These are phyloP conservation scores for Artemisia annua DNA, from an alignment of 129 eudicot species.

Conservation along the genomic window DNA sequence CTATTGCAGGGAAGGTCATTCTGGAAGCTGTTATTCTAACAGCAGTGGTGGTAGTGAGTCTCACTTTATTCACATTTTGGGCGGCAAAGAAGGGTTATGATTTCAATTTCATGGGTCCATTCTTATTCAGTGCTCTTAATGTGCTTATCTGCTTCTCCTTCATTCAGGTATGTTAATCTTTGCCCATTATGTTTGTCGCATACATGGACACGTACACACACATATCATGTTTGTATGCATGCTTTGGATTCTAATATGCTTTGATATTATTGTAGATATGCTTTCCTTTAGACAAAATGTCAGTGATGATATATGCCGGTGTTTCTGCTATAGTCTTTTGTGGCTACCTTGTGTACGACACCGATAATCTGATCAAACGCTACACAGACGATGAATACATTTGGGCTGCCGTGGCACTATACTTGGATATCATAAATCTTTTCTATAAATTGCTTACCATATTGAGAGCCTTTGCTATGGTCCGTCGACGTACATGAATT, in stretches of 20 bases:
- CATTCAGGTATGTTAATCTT: slow-evolving; percentile 59
- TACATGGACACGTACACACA: too few species aligned
- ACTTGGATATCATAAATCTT: slow-evolving; percentile 72
- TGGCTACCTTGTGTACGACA: slow-evolving; percentile 78
- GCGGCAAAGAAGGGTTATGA: slow-evolving; percentile 83
- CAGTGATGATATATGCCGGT: slow-evolving; percentile 72
- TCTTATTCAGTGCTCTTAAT: slow-evolving; percentile 70
- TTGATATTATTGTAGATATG: slow-evolving; percentile 46
- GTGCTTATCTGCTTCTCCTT: slow-evolving; percentile 61
- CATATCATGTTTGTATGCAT: too few species aligned
- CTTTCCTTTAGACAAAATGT: slow-evolving; percentile 66
- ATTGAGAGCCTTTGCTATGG: slow-evolving; percentile 46
- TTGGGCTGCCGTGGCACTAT: slow-evolving; percentile 81
- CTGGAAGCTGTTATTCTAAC: slow-evolving; percentile 74
- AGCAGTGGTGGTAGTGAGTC: slow-evolving; percentile 67
- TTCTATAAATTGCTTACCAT: slow-evolving; percentile 54
- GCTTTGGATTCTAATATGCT: slow-evolving; percentile 10
- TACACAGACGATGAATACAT: slow-evolving; percentile 75
- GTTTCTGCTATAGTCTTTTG: slow-evolving; percentile 73
- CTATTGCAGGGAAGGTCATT: slow-evolving; percentile 61
- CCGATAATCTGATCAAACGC: slow-evolving; percentile 78
- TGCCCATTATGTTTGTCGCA: background rate
- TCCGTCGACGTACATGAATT: background rate
- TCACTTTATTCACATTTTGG: slow-evolving; percentile 87
- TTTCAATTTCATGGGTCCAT: slow-evolving; percentile 80